phyloP scores from a whole-genome alignment of 78 protist species.

The Trichosphaerium sp. region DNA sequence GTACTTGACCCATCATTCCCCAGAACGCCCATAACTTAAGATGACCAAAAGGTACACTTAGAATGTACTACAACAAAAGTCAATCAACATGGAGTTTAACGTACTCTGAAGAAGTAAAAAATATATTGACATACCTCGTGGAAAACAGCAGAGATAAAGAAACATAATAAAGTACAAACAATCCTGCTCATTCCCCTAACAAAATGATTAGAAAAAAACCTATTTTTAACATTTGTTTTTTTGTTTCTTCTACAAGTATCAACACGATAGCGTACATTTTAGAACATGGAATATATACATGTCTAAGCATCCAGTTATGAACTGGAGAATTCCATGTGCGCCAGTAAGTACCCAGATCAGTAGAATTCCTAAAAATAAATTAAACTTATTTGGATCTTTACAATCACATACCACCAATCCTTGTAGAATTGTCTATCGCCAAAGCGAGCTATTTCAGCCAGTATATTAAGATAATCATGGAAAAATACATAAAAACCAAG shows the following conservation, averaged over 20 bases:
- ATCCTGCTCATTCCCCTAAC: no score
- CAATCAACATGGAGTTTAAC: neutral
- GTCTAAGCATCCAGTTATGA: constrained; percentile 58
- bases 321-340: constrained; percentile 78
- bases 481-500: neutral
- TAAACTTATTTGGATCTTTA: neutral
- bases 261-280: neutral
- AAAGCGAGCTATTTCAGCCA: constrained; percentile 25
- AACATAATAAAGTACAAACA: constrained; percentile 31
- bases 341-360: constrained; percentile 62
- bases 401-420: constrained; percentile 26
- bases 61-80: constrained; percentile 1
- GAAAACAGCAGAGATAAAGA: constrained; percentile 54
- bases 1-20: constrained; percentile 36
- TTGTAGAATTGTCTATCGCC: constrained; percentile 33
- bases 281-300: constrained; percentile 21
- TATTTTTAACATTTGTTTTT: constrained; percentile 31
- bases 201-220: no score
- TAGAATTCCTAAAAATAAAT: constrained; percentile 52
- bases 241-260: neutral
- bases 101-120: neutral
- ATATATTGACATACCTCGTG: constrained; percentile 56
- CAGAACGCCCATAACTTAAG: constrained; percentile 45
- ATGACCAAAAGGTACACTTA: constrained; percentile 33
- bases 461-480: constrained; percentile 23